Percentiles rank a stretch among this genome's conserved stretches.
Conservation (phyloP, 2,329 filamentous ascomycete genomes). For the Arthrinium puccinioides region DNA sequence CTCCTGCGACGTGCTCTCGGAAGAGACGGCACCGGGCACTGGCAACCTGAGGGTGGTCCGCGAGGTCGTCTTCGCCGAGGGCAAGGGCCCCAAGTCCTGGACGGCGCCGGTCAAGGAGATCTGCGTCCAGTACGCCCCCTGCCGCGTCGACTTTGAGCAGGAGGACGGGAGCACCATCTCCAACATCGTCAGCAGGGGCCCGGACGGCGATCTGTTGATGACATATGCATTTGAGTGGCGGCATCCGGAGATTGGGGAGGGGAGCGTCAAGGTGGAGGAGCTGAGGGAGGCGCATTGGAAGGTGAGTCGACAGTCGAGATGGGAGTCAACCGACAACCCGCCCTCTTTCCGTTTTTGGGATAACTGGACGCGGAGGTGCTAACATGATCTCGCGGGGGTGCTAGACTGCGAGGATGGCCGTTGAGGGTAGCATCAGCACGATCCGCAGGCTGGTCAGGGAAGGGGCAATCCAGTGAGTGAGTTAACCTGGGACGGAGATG, state of each 20-base stretch:
- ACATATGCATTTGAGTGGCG: constrained; percentile 29
- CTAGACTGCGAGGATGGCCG: constrained; percentile 20
- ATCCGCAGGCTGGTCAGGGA: constrained; percentile 19
- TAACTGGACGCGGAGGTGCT: constrained; percentile 1
- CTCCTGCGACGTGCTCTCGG: constrained; percentile 21
- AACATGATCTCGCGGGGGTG: not conserved
- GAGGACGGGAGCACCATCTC: constrained; percentile 27
- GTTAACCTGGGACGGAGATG: too few species aligned
- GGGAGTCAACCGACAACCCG: not conserved
- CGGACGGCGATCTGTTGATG: constrained; percentile 22
- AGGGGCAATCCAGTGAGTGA: constrained; percentile 15
- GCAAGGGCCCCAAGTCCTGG: constrained; percentile 2
- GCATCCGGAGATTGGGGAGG: constrained; percentile 19
- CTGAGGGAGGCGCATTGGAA: constrained; percentile 19
- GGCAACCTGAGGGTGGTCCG: constrained; percentile 12
- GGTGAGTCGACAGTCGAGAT: constrained; percentile 8
- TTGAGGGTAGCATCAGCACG: constrained; percentile 22
- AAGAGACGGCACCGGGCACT: constrained; percentile 11
- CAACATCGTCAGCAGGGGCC: constrained; percentile 24
- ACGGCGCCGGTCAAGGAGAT: constrained; percentile 16
- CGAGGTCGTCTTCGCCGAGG: constrained; percentile 20
- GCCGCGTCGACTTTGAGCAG: constrained; percentile 25
- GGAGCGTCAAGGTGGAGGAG: constrained; percentile 16
- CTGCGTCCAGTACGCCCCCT: constrained; percentile 23
- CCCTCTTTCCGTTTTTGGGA: not conserved